Conservation (phyloP, 139 green algal species). For the Asterochloris sp. region DNA sequence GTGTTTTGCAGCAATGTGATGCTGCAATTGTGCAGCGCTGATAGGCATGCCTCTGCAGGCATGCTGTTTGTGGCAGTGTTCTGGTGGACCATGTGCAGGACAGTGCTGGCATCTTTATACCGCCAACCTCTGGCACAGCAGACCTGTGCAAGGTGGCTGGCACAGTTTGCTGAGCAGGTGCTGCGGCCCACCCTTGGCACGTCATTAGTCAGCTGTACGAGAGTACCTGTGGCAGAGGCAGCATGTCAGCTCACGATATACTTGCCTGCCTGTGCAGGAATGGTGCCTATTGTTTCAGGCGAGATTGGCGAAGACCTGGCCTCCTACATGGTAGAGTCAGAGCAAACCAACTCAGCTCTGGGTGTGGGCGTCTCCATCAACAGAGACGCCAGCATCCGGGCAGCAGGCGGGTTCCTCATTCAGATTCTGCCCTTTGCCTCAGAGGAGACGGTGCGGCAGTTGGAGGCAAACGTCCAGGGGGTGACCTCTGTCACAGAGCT, state of each 20-base stretch:
- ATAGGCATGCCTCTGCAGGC: too few relatives aligned
- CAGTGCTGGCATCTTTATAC: too few relatives aligned
- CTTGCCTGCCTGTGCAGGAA: slow-evolving; percentile 29
- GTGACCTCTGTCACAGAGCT: slow-evolving; percentile 60
- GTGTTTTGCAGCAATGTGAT: too few relatives aligned
- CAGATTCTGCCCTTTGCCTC: slow-evolving; percentile 85
- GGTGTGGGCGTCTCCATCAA: slow-evolving; percentile 78
- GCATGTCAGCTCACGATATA: slow-evolving; percentile 1
- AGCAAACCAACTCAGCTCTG: slow-evolving; percentile 82
- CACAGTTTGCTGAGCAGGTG: too few relatives aligned
- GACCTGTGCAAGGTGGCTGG: too few relatives aligned
- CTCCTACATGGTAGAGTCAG: slow-evolving; percentile 72
- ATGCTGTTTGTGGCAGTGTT: too few relatives aligned
- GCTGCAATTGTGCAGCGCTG: too few relatives aligned
- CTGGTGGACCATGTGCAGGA: too few relatives aligned
- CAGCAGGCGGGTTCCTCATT: slow-evolving; percentile 84
- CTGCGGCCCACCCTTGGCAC: too few relatives aligned
- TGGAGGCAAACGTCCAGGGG: slow-evolving; percentile 72
- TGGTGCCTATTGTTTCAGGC: slow-evolving; percentile 56
- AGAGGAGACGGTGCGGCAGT: slow-evolving; percentile 75
- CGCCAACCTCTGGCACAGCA: too few relatives aligned
- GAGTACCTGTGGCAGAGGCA: slow-evolving; percentile 20
- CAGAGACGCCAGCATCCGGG: slow-evolving; percentile 49
- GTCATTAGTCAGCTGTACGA: too few relatives aligned
- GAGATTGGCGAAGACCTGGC: slow-evolving; percentile 91